Evolutionary conservation across 2,329 filamentous ascomycete species (phyloP), one percentile per base, ranked within the genome.

Genomic region (Reticulascus tulasneorum): DNA sequence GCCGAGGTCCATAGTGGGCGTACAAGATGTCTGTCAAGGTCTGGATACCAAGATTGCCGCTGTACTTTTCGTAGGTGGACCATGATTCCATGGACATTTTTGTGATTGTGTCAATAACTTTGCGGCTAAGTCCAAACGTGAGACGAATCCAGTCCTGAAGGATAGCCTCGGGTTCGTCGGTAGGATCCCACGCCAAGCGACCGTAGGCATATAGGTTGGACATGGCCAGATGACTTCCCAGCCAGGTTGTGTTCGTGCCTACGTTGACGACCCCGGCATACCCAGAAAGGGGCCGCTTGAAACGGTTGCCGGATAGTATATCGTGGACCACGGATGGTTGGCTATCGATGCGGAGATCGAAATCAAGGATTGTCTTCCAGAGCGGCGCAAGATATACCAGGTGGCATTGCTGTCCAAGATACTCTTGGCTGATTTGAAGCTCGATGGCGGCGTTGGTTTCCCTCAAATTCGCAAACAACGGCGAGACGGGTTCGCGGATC

Each of bases 181-280:
- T 60, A 0, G 82, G 76, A 35, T 82, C 60, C 83, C 83, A 86
- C 0, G 81, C 79, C 12, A 86, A 53, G 3, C 71, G 69, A 9
- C 82, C 83, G 47, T 78, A 87, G 0, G 79, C 80, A 47, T 85
- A 86, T 2, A 86, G 59, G 50, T 86, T 86, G 1, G 78, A 79
- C 79, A 86, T 82, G 31, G 82, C 69, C 1, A 86, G 62, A 53
- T 85, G 79, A 40, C 75, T 79, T 9, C 83, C 82, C 0, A 86
- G 64, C 82, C 82, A 87, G 2, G 75, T 85, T 0, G 66, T 57
- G 50, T 85, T 79, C 0, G 65, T 73, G 1, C 82, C 82, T 3
- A 83, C 80, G 38, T 84, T 84, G 18, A 78, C 73, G 2, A 86
- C 82, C 11, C 71, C 81, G 0, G 79, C 79, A 42, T 71, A 85